Evolutionary conservation across 495 filamentous ascomycete genomes (phyloP).

Genomic region (Xylaria sp.): DNA sequence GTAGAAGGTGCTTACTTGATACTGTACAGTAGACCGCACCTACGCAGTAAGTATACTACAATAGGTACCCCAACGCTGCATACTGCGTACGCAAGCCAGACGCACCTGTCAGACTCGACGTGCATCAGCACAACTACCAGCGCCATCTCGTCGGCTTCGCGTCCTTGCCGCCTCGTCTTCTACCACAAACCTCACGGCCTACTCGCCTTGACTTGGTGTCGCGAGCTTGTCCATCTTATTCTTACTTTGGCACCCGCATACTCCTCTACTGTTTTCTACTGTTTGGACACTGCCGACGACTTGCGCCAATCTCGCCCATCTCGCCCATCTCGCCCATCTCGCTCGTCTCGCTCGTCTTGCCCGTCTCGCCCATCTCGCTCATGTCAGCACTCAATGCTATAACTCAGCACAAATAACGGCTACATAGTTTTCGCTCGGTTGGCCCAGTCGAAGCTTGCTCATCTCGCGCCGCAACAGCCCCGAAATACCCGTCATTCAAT

Average conservation of each 20-base stretch:
- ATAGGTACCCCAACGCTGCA: constrained; percentile 2
- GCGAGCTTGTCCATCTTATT: not conserved
- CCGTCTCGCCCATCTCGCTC: not conserved
- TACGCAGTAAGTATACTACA: not conserved
- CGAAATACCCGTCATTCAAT: not conserved
- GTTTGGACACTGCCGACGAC: constrained; percentile 5
- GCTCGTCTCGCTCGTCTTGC: not conserved
- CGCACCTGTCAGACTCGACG: constrained; percentile 10
- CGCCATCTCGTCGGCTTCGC: not conserved
- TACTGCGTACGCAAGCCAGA: constrained; percentile 2
- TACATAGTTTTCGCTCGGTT: not conserved
- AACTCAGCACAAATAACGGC: not conserved
- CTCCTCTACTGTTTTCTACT: not conserved
- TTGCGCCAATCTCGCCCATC: not conserved
- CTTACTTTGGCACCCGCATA: not conserved
- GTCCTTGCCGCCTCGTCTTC: constrained; percentile 1
- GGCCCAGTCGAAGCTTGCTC: not conserved
- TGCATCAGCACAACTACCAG: not conserved
- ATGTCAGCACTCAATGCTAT: not conserved
- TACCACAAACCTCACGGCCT: constrained; percentile 4
- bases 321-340: not conserved
- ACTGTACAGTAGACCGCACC: too few relatives aligned
- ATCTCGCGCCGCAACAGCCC: not conserved
- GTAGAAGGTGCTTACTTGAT: too few relatives aligned
- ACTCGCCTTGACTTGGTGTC: constrained; percentile 4